These are phyloP conservation scores for Fusarium siculi DNA, from an alignment of 2,329 filamentous ascomycete genomes.

Conservation along the genomic window DNA sequence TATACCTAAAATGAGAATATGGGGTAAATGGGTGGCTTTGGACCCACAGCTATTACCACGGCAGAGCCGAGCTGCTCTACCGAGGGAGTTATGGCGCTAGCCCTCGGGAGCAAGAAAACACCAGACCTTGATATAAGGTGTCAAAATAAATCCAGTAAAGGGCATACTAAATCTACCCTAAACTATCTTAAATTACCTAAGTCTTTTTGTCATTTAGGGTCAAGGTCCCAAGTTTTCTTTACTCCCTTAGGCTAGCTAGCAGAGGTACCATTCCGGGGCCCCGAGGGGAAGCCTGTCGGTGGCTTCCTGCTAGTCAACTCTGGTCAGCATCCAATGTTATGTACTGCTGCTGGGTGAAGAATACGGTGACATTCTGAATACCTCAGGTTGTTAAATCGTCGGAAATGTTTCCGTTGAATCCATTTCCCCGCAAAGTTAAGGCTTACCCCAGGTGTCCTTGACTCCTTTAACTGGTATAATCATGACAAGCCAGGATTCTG, in stretches of 20 bases:
- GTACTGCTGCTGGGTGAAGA: too few relatives aligned
- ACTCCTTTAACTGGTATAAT: neutral
- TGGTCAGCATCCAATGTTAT: neutral
- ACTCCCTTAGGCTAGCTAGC: too few relatives aligned
- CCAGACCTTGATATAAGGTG: too few relatives aligned
- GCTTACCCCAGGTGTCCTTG: neutral
- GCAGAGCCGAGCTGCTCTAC: neutral
- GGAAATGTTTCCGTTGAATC: neutral
- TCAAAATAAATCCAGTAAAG: too few relatives aligned
- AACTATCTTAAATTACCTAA: too few relatives aligned
- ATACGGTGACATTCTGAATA: too few relatives aligned
- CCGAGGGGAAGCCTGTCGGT: neutral
- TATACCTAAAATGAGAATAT: neutral
- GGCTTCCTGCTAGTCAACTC: neutral
- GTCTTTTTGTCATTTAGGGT: too few relatives aligned
- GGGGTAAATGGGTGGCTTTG: neutral
- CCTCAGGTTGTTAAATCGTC: neutral
- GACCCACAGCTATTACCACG: neutral
- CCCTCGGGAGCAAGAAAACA: too few relatives aligned
- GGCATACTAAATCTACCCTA: rapidly evolving
- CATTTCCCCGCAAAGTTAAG: neutral
- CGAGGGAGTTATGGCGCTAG: neutral
- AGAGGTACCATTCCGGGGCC: neutral
- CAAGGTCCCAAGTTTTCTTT: too few relatives aligned
- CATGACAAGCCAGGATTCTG: neutral